Conservation (phyloP, 163 green algal genomes). For the Chlamydomonas reinhardtii region DNA sequence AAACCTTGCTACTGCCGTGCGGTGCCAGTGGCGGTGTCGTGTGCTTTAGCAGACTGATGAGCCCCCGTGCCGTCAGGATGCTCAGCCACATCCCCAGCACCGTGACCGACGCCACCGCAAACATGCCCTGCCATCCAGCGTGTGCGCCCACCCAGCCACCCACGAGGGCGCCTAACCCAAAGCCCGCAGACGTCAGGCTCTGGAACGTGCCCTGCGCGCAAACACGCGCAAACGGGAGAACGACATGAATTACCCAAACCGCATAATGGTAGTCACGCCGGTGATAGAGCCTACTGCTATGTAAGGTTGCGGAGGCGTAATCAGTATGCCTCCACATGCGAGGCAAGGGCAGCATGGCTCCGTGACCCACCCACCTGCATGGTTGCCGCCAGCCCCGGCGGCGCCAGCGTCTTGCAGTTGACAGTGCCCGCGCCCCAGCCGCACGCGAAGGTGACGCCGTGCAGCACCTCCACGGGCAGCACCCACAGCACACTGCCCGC, state of each 20-base stretch:
- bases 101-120: not conserved
- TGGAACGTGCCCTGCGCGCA: constrained; percentile 51
- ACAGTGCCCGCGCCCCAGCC: constrained; percentile 68
- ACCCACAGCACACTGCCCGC: constrained; percentile 49
- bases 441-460: constrained; percentile 73
- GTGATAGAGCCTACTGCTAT: too few relatives aligned
- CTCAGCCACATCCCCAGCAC: constrained; percentile 1
- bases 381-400: constrained; percentile 60
- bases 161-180: constrained; percentile 40
- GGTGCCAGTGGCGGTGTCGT: too few relatives aligned
- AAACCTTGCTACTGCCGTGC: too few relatives aligned
- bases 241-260: not conserved
- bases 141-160: constrained; percentile 1
- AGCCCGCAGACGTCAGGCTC: constrained; percentile 50
- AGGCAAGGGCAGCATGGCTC: not conserved
- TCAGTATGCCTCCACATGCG: not conserved
- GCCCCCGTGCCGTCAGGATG: not conserved
- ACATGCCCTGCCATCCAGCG: constrained; percentile 36
- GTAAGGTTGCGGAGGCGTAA: not conserved
- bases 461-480: constrained; percentile 70
- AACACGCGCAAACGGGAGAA: not conserved
- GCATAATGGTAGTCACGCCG: too few relatives aligned
- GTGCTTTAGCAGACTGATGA: too few relatives aligned
- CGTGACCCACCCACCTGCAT: constrained; percentile 50
- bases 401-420: constrained; percentile 66